Conservation (phyloP, 2,329 filamentous ascomycete species). For the Fusarium decemcellulare region DNA sequence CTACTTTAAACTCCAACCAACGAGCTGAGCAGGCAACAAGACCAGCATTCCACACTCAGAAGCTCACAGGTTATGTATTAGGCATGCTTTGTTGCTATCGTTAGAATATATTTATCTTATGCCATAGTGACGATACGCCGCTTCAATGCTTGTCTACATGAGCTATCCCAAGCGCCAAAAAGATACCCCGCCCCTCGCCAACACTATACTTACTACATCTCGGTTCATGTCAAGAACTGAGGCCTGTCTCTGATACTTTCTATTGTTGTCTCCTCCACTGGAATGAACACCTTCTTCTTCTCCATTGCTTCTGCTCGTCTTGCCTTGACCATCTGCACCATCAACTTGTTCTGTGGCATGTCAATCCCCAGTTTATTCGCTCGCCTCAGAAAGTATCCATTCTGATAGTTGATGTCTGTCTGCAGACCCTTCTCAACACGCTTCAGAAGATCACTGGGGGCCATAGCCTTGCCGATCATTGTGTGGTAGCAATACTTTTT, state of each 20-base stretch:
- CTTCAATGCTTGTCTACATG: neutral
- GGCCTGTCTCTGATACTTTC: conserved; percentile 33
- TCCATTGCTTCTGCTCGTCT: conserved; percentile 63
- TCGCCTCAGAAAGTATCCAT: conserved; percentile 86
- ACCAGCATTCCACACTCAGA: too few relatives aligned
- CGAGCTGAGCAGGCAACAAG: neutral
- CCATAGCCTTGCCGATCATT: conserved; percentile 61
- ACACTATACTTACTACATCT: conserved; percentile 2
- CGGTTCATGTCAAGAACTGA: neutral
- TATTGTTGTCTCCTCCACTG: conserved; percentile 54
- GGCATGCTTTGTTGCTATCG: too few relatives aligned
- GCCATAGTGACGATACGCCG: neutral
- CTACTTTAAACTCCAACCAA: conserved; percentile 6
- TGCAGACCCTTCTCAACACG: conserved; percentile 72
- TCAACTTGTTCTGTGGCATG: conserved; percentile 79
- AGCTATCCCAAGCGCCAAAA: conserved; percentile 20
- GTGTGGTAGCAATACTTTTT: conserved; percentile 67
- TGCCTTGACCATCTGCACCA: conserved; percentile 80
- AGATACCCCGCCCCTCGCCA: conserved; percentile 16
- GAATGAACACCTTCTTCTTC: conserved; percentile 52
- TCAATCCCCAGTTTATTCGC: conserved; percentile 81
- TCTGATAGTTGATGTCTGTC: conserved; percentile 88
- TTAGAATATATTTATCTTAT: neutral
- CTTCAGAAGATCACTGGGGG: conserved; percentile 75
- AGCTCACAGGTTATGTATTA: too few relatives aligned